These are phyloP conservation scores for Cylindrodendrum hubeiense DNA, from an alignment of 2,329 filamentous ascomycete genomes.

Conservation along the genomic window DNA sequence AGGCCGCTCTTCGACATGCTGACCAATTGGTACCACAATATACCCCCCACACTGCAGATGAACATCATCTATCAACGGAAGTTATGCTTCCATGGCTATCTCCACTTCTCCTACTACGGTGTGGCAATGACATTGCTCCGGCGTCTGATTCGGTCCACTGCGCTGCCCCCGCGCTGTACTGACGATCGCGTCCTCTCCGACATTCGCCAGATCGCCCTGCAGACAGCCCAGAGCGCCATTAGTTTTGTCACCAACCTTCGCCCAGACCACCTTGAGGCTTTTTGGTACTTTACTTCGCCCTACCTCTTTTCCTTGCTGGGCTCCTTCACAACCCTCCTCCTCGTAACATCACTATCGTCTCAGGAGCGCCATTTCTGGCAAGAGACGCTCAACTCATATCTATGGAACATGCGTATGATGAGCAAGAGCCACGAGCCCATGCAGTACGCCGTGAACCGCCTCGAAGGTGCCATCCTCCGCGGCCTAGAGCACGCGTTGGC, in stretches of 20 bases:
- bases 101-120: constrained; percentile 61
- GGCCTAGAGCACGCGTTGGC: constrained; percentile 52
- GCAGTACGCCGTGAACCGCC: constrained; percentile 52
- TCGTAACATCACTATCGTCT: constrained; percentile 49
- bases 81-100: constrained; percentile 54
- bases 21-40: constrained; percentile 59
- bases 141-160: constrained; percentile 54
- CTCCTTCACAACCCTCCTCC: constrained; percentile 54
- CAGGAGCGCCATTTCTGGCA: constrained; percentile 49
- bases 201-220: constrained; percentile 48
- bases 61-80: constrained; percentile 56
- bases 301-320: constrained; percentile 55
- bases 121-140: constrained; percentile 60
- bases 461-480: constrained; percentile 53
- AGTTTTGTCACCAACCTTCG: constrained; percentile 49
- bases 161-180: constrained; percentile 45
- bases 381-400: constrained; percentile 50
- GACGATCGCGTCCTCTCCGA: constrained; percentile 44
- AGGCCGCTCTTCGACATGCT: constrained; percentile 61
- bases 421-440: constrained; percentile 53
- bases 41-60: constrained; percentile 60
- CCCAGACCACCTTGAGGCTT: constrained; percentile 55
- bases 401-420: constrained; percentile 50
- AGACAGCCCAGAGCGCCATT: constrained; percentile 48
- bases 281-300: constrained; percentile 55